phyloP scores from a whole-genome alignment of 495 filamentous ascomycete species.

The Aspergillus avenaceus region DNA sequence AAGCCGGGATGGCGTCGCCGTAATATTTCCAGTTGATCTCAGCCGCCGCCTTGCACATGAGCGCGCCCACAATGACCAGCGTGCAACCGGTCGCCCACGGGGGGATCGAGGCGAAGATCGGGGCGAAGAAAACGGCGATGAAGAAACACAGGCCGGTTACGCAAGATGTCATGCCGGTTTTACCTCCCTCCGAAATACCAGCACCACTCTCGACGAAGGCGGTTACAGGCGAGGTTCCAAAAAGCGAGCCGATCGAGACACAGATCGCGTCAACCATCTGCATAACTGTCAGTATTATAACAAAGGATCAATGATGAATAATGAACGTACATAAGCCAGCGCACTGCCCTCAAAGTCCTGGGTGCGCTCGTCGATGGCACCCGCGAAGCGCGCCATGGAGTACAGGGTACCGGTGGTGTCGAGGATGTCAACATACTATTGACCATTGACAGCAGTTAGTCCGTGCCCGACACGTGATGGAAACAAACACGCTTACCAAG shows the following conservation, averaged over 20 bases:
- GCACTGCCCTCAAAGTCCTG: slow-evolving; percentile 77
- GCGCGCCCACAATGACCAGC: slow-evolving; percentile 71
- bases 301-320: background rate
- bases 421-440: slow-evolving; percentile 76
- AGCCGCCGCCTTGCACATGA: slow-evolving; percentile 70
- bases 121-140: slow-evolving; percentile 80
- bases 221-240: slow-evolving; percentile 72
- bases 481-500: slow-evolving; percentile 19
- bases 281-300: slow-evolving; percentile 1
- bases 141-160: slow-evolving; percentile 76
- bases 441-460: slow-evolving; percentile 4
- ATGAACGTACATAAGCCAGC: slow-evolving; percentile 55
- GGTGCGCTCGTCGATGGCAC: slow-evolving; percentile 66
- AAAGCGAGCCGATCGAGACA: slow-evolving; percentile 71
- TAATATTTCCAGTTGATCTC: slow-evolving; percentile 84
- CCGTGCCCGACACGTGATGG: background rate
- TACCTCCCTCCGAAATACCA: slow-evolving; percentile 78
- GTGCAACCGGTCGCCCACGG: slow-evolving; percentile 82
- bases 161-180: slow-evolving; percentile 77
- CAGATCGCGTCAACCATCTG: slow-evolving; percentile 67
- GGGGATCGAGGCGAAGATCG: slow-evolving; percentile 80
- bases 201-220: slow-evolving; percentile 82
- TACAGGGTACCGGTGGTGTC: slow-evolving; percentile 75
- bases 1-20: slow-evolving; percentile 74
- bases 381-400: slow-evolving; percentile 76